Evolutionary conservation across 768 basidiomycete genomes (phyloP).

Genomic region (Brasilioporus rufonigricans): DNA sequence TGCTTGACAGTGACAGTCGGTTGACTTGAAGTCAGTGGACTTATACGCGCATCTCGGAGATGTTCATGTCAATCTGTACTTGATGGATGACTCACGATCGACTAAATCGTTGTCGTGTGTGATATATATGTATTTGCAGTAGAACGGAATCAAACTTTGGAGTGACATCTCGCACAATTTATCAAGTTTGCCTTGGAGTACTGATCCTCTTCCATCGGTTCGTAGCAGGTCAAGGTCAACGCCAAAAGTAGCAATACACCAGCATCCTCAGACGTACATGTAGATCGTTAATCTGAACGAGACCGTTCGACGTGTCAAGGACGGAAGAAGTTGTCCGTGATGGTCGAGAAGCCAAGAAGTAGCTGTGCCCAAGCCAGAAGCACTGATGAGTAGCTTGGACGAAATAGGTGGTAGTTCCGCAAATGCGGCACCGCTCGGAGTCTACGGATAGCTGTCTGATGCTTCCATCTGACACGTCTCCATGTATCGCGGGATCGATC

Average conservation of each 20-base stretch:
- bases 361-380: slow-evolving; percentile 18
- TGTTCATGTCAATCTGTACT: not conserved
- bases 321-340: not conserved
- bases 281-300: not conserved
- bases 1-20: slow-evolving; percentile 15
- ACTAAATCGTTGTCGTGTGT: not conserved
- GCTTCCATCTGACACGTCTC: slow-evolving; percentile 5
- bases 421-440: slow-evolving; percentile 14
- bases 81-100: slow-evolving; percentile 2
- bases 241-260: not conserved
- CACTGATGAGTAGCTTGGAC: not conserved
- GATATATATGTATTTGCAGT: not conserved
- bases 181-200: not conserved
- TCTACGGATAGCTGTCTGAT: not conserved
- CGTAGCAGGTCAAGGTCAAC: not conserved
- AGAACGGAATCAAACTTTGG: slow-evolving; percentile 6
- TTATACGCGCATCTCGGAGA: slow-evolving; percentile 1
- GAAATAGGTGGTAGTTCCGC: not conserved
- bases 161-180: slow-evolving; percentile 1
- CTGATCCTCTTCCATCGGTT: not conserved
- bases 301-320: not conserved
- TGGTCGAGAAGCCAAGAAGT: slow-evolving; percentile 3
- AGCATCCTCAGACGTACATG: not conserved
- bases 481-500: slow-evolving; percentile 14
- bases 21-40: slow-evolving; percentile 4